Conservation (phyloP, 2,329 filamentous ascomycete genomes). For the Juglanconis sp. region DNA sequence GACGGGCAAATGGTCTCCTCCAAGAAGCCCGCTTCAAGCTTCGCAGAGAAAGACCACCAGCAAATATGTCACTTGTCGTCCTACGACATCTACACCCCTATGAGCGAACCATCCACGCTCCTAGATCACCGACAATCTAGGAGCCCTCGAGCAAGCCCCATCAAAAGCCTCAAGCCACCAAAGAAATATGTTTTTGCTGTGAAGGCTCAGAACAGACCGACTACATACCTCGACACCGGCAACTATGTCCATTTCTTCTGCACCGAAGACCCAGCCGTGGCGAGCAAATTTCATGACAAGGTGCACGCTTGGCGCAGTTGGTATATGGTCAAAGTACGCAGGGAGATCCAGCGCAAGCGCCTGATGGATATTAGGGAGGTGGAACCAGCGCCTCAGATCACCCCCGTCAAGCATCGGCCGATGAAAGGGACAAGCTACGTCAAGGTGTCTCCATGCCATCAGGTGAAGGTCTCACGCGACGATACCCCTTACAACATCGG, state of each 20-base stretch:
- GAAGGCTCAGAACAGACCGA: conserved; percentile 87
- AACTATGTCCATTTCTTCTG: conserved; percentile 93
- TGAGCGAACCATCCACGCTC: conserved; percentile 24
- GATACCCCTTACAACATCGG: conserved; percentile 61
- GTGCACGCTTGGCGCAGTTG: conserved; percentile 86
- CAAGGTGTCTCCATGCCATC: conserved; percentile 30
- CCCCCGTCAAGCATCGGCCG: conserved; percentile 24
- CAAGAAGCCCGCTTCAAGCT: conserved; percentile 64
- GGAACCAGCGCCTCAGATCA: conserved; percentile 28
- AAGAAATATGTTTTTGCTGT: conserved; percentile 84
- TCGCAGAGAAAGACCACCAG: conserved; percentile 61
- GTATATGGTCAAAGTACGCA: conserved; percentile 67
- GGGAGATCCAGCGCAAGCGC: conserved; percentile 27
- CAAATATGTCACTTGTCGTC: conserved; percentile 84
- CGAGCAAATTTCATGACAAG: conserved; percentile 65
- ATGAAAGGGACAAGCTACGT: conserved; percentile 30
- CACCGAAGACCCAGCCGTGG: conserved; percentile 67
- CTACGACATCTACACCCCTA: conserved; percentile 86
- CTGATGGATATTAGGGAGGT: conserved; percentile 21
- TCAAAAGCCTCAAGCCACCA: conserved; percentile 74
- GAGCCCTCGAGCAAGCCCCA: not conserved
- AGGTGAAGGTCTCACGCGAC: conserved; percentile 40
- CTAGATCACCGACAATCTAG: conserved; percentile 27
- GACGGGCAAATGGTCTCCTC: conserved; percentile 71
- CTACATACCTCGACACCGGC: conserved; percentile 75